Conservation (phyloP, 2,329 filamentous ascomycete species). For the Delphinella strobiligena region DNA sequence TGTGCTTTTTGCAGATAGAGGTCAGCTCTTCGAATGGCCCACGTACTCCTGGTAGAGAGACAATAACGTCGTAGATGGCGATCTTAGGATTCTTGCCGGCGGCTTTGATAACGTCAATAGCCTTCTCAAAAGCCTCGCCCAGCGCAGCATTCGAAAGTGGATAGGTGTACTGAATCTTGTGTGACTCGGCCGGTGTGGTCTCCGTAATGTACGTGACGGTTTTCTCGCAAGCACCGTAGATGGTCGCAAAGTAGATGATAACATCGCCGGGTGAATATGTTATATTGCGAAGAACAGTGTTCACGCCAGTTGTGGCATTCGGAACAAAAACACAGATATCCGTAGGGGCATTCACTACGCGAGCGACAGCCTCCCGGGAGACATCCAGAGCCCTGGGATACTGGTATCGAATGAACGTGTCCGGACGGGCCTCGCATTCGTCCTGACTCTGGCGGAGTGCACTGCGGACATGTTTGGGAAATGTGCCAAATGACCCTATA, state of each 20-base stretch:
- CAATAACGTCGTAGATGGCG: slow-evolving; percentile 69
- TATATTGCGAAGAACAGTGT: slow-evolving; percentile 69
- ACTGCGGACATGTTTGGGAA: slow-evolving; percentile 50
- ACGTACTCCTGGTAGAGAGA: slow-evolving; percentile 63
- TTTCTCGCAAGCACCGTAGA: slow-evolving; percentile 69
- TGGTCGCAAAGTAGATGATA: slow-evolving; percentile 65
- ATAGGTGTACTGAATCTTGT: slow-evolving; percentile 51
- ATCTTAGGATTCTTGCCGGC: slow-evolving; percentile 53
- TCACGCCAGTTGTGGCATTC: slow-evolving; percentile 70
- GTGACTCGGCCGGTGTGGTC: slow-evolving; percentile 37
- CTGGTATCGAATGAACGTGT: slow-evolving; percentile 63
- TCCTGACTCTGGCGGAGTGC: slow-evolving; percentile 55
- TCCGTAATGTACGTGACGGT: slow-evolving; percentile 63
- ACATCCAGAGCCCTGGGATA: slow-evolving; percentile 52
- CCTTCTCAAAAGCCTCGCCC: slow-evolving; percentile 45
- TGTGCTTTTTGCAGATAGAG: slow-evolving; percentile 50
- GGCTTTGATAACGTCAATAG: slow-evolving; percentile 40
- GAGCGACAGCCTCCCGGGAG: slow-evolving; percentile 51
- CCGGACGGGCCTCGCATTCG: slow-evolving; percentile 54
- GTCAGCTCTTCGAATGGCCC: slow-evolving; percentile 66
- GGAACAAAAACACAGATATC: slow-evolving; percentile 63
- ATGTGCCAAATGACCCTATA: slow-evolving; percentile 66
- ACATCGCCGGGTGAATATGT: slow-evolving; percentile 58
- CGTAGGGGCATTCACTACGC: slow-evolving; percentile 51
- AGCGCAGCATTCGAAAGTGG: slow-evolving; percentile 61